Conservation (phyloP, 768 basidiomycete genomes). For the Leccinum arenicola region DNA sequence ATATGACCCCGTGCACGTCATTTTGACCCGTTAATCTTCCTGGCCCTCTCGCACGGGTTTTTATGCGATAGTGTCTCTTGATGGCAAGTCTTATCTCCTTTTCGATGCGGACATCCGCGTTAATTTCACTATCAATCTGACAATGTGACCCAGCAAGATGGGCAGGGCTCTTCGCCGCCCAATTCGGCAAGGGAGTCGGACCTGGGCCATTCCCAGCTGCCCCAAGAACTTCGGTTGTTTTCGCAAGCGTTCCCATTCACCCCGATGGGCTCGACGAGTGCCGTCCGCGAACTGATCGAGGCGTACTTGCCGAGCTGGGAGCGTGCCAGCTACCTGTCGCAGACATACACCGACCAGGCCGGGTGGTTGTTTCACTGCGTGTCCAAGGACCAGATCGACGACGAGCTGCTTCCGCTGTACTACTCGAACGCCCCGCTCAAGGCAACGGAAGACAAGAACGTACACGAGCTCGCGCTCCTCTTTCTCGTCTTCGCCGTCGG, state of each 20-base stretch:
- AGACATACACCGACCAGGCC: slow-evolving; percentile 46
- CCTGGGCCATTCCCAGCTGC: slow-evolving; percentile 29
- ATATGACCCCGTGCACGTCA: slow-evolving; percentile 6
- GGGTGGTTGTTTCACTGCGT: slow-evolving; percentile 54
- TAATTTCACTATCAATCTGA: slow-evolving; percentile 26
- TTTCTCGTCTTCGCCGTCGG: slow-evolving; percentile 53
- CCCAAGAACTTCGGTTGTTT: slow-evolving; percentile 42
- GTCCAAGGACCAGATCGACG: slow-evolving; percentile 42
- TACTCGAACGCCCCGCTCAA: slow-evolving; percentile 31
- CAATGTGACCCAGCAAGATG: slow-evolving; percentile 13
- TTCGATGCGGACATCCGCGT: neutral
- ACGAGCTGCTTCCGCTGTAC: slow-evolving; percentile 40
- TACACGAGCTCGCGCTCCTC: slow-evolving; percentile 50
- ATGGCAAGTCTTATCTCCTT: slow-evolving; percentile 25
- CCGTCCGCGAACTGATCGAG: slow-evolving; percentile 49
- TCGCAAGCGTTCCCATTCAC: slow-evolving; percentile 65
- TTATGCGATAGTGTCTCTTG: slow-evolving; percentile 29
- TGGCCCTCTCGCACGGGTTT: neutral
- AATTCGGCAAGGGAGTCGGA: slow-evolving; percentile 23
- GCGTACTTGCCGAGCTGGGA: slow-evolving; percentile 53
- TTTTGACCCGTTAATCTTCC: neutral
- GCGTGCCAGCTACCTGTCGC: slow-evolving; percentile 43
- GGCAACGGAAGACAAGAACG: slow-evolving; percentile 37
- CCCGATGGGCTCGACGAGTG: slow-evolving; percentile 47
- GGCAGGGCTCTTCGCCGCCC: slow-evolving; percentile 19